Evolutionary conservation across 805 yeast genomes (phyloP), one percentile per base, ranked within the genome.

Genomic region (Yarrowia osloensis): DNA sequence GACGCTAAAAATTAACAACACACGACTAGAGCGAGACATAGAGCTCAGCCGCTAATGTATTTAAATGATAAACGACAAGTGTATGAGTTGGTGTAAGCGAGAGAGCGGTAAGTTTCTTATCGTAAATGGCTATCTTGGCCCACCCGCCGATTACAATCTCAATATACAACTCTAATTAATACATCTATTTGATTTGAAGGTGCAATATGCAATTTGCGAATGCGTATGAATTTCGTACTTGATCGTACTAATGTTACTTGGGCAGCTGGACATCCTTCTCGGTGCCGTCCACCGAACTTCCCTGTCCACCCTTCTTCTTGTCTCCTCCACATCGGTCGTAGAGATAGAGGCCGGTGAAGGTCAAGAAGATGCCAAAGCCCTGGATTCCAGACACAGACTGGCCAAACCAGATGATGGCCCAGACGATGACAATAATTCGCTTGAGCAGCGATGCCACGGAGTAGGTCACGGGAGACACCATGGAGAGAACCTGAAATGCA

Each of bases 361-460:
- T 80, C 67, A 80, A 70, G 49, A 73, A 68, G 42, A 80, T 79
- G 9, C 83, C 83, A 77, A 78, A 78, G 21, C 76, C 79, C 68
- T 80, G 83, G 22, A 75, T 65, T 8, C 68, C 66, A 2, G 77
- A 70, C 21, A 80, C 79, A 29, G 68, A 70, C 71, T 81, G 82
- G 28, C 88, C 88, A 40, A 81, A 83, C 81, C 83, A 84, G 46
- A 88, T 68, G 79, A 93, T 89, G 72, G 97, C 90, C 0, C 88
- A 88, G 1, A 88, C 82, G 49, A 92, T 91, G 33, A 92, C 85
- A 0, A 90, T 89, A n/a, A 92, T 89, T 73, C 97, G 85, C 78
- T 92, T 92, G 85, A 92, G 84, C 84, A 92, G 84, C 49, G 90
- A 86, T 2, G 97, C 97, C 67, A 92, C 87, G 1, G 96, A 89